Base-by-base conservation (phyloP, 495 filamentous ascomycete species). In the Lindgomyces ingoldianus region DNA sequence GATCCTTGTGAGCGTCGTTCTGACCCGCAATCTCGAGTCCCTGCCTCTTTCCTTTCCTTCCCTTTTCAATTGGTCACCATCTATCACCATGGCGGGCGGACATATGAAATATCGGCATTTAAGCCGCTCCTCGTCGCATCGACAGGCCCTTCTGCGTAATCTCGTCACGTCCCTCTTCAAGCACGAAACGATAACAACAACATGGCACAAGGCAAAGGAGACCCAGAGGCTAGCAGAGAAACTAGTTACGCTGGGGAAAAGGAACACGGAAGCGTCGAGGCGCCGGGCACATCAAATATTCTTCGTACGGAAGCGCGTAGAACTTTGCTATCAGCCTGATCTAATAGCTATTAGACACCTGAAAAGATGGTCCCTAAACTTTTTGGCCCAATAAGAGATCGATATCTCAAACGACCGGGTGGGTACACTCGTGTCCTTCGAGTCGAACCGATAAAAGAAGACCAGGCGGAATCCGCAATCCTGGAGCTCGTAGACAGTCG, bases 401-500 rank as follows among this genome's bases (percentile, higher is more conserved):
- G 94, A 48, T 98, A 98, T 78, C 76, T 77, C 45, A 67, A 83
- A n/a, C 85, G 94, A 27, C 87, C 89, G 0, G 93, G 94, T 62
- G 94, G 94, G 10, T 98, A 97, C 80, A 98, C 94, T 16, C 89
- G 94, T 18, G 90, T 98, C 2, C 85, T 96, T 8, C 89, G 91
- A 51, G 89, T 94, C 58, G 93, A 96, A 75, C 85, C 86, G 27
- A 42, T 76, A 3, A 82, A 83, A 57, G 84, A 84, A 64, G 91
- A 96, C 73, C 90, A 96, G 78, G 93, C 90, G 2, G 81, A 86
- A 33, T 89, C 85, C 21, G 94, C 94, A 0, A 95, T 98, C 68
- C 84, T 98, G n/a, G 94, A 98, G 76, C 83, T 98, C 12, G 91
- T 98, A 46, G 94, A 98, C 74, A 93, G 93, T 44, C 93, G 92